phyloP scores from a whole-genome alignment of 2,329 filamentous ascomycete genomes.

The Colletotrichum plurivorum region DNA sequence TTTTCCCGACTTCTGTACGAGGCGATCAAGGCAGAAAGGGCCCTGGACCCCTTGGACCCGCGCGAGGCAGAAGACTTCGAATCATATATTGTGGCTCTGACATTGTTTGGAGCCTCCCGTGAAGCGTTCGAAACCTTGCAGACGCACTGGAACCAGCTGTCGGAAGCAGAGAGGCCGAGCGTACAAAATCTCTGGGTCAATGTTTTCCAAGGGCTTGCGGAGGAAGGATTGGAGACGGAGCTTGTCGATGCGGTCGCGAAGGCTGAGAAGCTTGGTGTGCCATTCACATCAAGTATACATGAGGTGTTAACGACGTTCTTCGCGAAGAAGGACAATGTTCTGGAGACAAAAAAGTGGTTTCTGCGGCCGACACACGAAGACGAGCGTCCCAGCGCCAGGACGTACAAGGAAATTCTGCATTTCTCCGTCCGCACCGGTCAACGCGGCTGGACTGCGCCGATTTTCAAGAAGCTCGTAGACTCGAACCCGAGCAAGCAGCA shows the following conservation, averaged over 20 bases:
- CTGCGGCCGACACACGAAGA: conserved; percentile 63
- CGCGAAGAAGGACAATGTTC: conserved; percentile 67
- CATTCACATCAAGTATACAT: conserved; percentile 63
- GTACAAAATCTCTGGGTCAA: conserved; percentile 59
- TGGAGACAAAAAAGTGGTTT: conserved; percentile 79
- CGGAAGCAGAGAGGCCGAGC: conserved; percentile 30
- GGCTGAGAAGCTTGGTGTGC: conserved; percentile 62
- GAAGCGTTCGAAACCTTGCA: conserved; percentile 60
- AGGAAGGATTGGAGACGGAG: conserved; percentile 70
- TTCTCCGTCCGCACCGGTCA: conserved; percentile 74
- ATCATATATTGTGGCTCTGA: conserved; percentile 65
- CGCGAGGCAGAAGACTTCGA: conserved; percentile 51
- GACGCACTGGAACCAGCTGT: conserved; percentile 48
- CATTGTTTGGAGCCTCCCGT: conserved; percentile 66
- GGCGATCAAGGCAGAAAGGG: conserved; percentile 42
- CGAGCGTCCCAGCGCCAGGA: conserved; percentile 56
- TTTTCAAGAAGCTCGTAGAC: conserved; percentile 69
- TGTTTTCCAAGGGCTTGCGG: conserved; percentile 73
- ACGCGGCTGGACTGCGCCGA: conserved; percentile 71
- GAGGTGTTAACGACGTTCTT: conserved; percentile 74
- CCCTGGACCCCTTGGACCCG: conserved; percentile 32
- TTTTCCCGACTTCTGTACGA: conserved; percentile 62
- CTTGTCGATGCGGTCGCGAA: conserved; percentile 69
- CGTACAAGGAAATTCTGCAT: conserved; percentile 69
- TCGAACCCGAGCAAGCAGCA: conserved; percentile 64